Percentiles rank a stretch among this genome's conserved stretches.
phyloP scores from a whole-genome alignment of 257 asterid genomes.

The Primulina eburnea region DNA sequence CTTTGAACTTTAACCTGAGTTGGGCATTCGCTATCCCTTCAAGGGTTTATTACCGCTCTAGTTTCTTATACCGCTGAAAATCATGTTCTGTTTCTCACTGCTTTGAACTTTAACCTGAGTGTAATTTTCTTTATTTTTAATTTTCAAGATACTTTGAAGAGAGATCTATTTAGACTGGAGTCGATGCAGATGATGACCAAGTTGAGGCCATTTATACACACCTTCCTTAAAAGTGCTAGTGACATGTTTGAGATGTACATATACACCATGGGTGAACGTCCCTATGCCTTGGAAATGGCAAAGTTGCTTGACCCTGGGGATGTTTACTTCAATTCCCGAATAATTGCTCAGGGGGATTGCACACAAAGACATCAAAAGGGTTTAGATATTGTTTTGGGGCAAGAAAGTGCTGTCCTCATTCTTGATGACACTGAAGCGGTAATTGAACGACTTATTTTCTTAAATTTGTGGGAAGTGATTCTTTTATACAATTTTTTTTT shows the following conservation, averaged over 20 bases:
- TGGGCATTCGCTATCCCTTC: no score
- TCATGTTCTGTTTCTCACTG: constrained; percentile 3
- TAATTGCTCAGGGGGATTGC: constrained; percentile 85
- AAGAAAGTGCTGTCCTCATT: constrained; percentile 81
- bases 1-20: no score
- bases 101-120: constrained; percentile 11
- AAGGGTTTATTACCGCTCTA: not conserved
- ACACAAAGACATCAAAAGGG: constrained; percentile 81
- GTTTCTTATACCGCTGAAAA: constrained; percentile 3
- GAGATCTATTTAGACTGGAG: constrained; percentile 61
- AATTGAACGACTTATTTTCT: constrained; percentile 23
- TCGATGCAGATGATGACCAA: constrained; percentile 90
- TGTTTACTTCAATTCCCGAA: constrained; percentile 68
- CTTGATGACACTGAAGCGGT: constrained; percentile 96
- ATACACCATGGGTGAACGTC: constrained; percentile 95
- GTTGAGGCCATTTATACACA: constrained; percentile 82
- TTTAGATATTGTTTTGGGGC: constrained; percentile 91
- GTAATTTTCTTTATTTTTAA: constrained; percentile 21
- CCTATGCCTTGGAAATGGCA: constrained; percentile 89
- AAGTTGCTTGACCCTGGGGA: constrained; percentile 71
- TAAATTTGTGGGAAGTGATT: constrained; percentile 6
- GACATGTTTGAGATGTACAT: constrained; percentile 81
- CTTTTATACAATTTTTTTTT: not conserved
- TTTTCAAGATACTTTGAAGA: constrained; percentile 52
- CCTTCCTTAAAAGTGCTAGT: constrained; percentile 72